Conservation (phyloP, 83 land plant species). For the Picea mariana region DNA sequence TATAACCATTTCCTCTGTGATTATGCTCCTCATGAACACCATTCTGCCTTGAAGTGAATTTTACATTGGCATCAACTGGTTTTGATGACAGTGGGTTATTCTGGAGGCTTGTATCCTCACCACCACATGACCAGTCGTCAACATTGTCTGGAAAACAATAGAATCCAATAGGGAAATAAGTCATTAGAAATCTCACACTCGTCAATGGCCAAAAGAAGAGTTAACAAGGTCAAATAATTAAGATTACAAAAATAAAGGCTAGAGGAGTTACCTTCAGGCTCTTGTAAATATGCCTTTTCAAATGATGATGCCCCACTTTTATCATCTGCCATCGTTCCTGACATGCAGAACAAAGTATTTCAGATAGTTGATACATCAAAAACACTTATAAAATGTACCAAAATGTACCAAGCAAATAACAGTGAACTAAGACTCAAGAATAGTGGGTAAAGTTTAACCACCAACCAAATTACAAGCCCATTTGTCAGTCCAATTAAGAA, state of each 20-base stretch:
- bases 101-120: conserved; percentile 5
- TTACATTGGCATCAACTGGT: background rate
- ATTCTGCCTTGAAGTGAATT: conserved; percentile 24
- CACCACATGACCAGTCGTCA: conserved; percentile 5
- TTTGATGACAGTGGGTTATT: background rate
- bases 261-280: conserved; percentile 13
- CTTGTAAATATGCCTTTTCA: conserved; percentile 30
- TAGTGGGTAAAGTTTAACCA: background rate
- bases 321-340: conserved; percentile 10
- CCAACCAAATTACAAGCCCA: background rate
- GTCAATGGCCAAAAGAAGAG: background rate
- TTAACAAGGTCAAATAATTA: background rate
- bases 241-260: background rate
- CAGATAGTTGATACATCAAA: background rate
- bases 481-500: background rate
- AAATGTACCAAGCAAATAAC: background rate
- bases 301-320: conserved; percentile 32
- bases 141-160: conserved; percentile 7
- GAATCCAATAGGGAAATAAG: background rate
- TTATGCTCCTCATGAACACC: conserved; percentile 47
- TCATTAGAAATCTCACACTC: background rate
- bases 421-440: background rate
- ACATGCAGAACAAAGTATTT: background rate
- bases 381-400: background rate
- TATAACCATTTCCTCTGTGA: conserved; percentile 54